Percentiles rank a stretch among this genome's conserved stretches.
phyloP scores from a whole-genome alignment of 1,284 basidiomycete species.

The Fomes fomentarius region DNA sequence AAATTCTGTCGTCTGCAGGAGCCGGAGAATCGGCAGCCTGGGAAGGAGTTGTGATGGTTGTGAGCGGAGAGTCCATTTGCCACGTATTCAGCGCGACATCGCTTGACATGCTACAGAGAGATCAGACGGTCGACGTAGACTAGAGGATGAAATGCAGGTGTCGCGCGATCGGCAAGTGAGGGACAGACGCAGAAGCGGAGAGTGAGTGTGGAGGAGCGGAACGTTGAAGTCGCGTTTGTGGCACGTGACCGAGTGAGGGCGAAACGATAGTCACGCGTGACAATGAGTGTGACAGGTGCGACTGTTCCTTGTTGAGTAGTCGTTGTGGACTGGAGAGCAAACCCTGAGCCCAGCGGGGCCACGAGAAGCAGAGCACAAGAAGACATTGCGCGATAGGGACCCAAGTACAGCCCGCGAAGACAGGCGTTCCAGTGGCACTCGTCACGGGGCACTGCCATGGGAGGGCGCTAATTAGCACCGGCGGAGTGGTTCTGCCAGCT shows the following conservation, averaged over 20 bases:
- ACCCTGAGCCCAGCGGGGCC: background rate
- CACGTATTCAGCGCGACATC: constrained; percentile 16
- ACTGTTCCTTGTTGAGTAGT: too few species aligned
- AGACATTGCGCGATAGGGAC: too few species aligned
- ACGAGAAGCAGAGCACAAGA: too few species aligned
- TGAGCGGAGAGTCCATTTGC: constrained; percentile 19
- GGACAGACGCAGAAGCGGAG: constrained; percentile 2
- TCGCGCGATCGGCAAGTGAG: constrained; percentile 11
- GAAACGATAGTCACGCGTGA: constrained; percentile 15
- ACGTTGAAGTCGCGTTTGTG: constrained; percentile 36
- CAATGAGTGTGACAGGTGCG: background rate
- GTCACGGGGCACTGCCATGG: too few species aligned
- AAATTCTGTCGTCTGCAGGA: constrained; percentile 38
- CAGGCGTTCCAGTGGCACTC: too few species aligned
- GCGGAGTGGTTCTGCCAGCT: too few species aligned
- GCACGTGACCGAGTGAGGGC: constrained; percentile 30
- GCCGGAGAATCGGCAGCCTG: constrained; percentile 30
- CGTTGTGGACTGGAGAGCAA: background rate
- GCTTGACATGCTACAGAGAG: constrained; percentile 15
- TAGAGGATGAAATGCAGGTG: background rate
- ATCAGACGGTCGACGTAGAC: background rate
- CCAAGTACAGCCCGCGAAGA: too few species aligned
- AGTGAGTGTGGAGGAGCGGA: constrained; percentile 17
- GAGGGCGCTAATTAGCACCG: too few species aligned
- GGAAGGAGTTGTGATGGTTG: constrained; percentile 19